A percentile compares a stretch with the other conserved stretches of the same genome.
Evolutionary conservation across 139 green algal genomes (phyloP).

Genomic region (Ulvella scutata): DNA sequence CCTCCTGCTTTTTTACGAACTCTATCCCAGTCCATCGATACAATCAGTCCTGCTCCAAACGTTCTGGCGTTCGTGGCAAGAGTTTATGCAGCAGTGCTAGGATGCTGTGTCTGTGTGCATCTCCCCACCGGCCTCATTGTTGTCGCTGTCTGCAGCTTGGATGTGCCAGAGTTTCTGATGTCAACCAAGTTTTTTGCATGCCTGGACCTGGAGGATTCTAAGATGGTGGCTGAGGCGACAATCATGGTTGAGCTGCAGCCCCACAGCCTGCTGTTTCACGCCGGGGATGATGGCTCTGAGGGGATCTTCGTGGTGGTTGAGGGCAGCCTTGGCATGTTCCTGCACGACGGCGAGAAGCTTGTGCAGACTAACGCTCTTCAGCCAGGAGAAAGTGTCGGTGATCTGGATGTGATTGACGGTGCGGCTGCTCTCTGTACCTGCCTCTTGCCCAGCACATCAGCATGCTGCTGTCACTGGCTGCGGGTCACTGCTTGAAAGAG

Average conservation of each 20-base stretch:
- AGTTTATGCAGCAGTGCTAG: not conserved
- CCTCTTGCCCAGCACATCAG: not conserved
- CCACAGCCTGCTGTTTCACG: conserved; percentile 37
- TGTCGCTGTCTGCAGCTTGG: conserved; percentile 2
- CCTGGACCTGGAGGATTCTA: conserved; percentile 52
- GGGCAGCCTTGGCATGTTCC: conserved; percentile 50
- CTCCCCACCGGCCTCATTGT: not conserved
- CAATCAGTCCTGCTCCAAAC: no score
- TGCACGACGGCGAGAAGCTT: conserved; percentile 20
- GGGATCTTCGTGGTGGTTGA: conserved; percentile 65
- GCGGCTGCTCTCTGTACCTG: not conserved
- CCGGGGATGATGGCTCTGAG: conserved; percentile 31
- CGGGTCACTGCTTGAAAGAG: not conserved
- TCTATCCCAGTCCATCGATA: no score
- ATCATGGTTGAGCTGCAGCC: conserved; percentile 28
- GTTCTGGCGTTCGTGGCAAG: no score
- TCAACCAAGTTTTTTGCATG: conserved; percentile 70
- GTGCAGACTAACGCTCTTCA: conserved; percentile 48
- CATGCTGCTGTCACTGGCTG: not conserved
- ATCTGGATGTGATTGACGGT: conserved; percentile 62
- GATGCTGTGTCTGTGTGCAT: not conserved
- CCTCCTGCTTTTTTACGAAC: no score
- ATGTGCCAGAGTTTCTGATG: conserved; percentile 50
- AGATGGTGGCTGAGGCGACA: conserved; percentile 40
- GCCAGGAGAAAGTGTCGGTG: conserved; percentile 50